phyloP scores from a whole-genome alignment of 139 green algal species.

The Closterium sp. region DNA sequence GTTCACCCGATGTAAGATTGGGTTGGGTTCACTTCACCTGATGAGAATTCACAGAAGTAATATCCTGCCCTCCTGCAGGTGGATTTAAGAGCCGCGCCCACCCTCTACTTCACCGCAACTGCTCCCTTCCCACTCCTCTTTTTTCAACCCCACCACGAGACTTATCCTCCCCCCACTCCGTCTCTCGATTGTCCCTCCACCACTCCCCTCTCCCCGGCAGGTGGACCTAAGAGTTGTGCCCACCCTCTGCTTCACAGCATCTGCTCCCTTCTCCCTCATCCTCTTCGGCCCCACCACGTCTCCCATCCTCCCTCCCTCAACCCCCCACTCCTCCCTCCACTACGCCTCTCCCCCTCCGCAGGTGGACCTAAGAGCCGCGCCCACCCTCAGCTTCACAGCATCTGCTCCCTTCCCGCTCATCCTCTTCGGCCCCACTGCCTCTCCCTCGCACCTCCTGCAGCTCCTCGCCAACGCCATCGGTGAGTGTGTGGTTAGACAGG shows the following conservation, averaged over 20 bases:
- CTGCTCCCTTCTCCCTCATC: slow-evolving; percentile 12
- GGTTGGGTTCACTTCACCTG: too few species aligned
- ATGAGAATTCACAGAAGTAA: too few species aligned
- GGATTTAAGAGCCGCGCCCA: slow-evolving; percentile 17
- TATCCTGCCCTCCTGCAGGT: slow-evolving; percentile 26
- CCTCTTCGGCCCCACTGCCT: not conserved
- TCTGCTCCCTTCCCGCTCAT: not conserved
- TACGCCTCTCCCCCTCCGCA: not conserved
- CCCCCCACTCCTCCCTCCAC: not conserved
- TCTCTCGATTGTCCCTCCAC: too few species aligned
- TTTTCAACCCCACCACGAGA: too few species aligned
- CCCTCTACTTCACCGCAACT: slow-evolving; percentile 11
- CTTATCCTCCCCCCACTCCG: too few species aligned
- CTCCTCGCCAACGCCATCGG: not conserved
- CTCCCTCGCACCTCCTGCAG: slow-evolving; percentile 13
- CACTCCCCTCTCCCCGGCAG: not conserved
- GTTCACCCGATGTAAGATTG: too few species aligned
- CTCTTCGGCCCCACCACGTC: not conserved
- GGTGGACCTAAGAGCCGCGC: slow-evolving; percentile 33
- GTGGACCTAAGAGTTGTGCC: slow-evolving; percentile 11
- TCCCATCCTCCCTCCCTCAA: not conserved
- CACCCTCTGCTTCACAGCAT: slow-evolving; percentile 10
- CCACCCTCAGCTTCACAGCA: slow-evolving; percentile 20
- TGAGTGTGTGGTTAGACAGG: too few species aligned
- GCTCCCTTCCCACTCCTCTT: not conserved